Evolutionary conservation across 2,329 filamentous ascomycete species (phyloP).

Genomic region (Ascochyta koolunga): DNA sequence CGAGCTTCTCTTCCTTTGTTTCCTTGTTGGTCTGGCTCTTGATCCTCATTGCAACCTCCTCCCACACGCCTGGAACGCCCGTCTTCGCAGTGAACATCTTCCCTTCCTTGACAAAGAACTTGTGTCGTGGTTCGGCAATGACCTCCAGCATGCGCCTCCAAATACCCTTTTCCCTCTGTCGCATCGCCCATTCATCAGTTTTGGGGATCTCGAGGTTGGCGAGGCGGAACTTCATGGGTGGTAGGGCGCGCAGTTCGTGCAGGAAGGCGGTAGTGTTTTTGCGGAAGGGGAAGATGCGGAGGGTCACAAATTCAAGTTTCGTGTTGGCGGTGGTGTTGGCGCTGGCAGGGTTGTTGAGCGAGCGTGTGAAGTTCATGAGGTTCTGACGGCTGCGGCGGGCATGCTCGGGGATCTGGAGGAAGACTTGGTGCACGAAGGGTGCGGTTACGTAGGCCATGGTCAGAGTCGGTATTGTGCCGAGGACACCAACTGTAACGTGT

Average conservation of each 20-base stretch:
- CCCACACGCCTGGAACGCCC: conserved; percentile 45
- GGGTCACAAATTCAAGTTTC: conserved; percentile 43
- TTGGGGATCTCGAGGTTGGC: conserved; percentile 44
- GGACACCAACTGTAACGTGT: conserved; percentile 31
- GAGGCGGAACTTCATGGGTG: conserved; percentile 31
- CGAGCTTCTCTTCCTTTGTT: background rate
- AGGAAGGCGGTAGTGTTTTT: conserved; percentile 38
- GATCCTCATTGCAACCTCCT: conserved; percentile 40
- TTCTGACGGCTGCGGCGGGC: conserved; percentile 33
- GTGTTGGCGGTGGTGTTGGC: conserved; percentile 28
- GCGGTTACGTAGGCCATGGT: conserved; percentile 44
- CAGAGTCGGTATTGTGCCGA: conserved; percentile 40
- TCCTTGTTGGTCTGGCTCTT: conserved; percentile 29
- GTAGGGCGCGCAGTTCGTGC: conserved; percentile 42
- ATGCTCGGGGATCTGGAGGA: conserved; percentile 39
- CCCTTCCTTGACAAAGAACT: conserved; percentile 47
- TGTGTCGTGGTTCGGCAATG: conserved; percentile 38
- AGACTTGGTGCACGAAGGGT: conserved; percentile 44
- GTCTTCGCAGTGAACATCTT: conserved; percentile 38
- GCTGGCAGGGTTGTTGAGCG: conserved; percentile 19
- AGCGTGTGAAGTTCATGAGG: conserved; percentile 34
- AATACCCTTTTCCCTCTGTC: conserved; percentile 27
- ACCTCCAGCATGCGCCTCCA: conserved; percentile 29
- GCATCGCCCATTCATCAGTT: conserved; percentile 23
- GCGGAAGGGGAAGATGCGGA: conserved; percentile 43